A percentile compares a stretch with the other conserved stretches of the same genome.
Evolutionary conservation across 2,329 filamentous ascomycete species (phyloP).

Genomic region (Ascochyta koolunga): DNA sequence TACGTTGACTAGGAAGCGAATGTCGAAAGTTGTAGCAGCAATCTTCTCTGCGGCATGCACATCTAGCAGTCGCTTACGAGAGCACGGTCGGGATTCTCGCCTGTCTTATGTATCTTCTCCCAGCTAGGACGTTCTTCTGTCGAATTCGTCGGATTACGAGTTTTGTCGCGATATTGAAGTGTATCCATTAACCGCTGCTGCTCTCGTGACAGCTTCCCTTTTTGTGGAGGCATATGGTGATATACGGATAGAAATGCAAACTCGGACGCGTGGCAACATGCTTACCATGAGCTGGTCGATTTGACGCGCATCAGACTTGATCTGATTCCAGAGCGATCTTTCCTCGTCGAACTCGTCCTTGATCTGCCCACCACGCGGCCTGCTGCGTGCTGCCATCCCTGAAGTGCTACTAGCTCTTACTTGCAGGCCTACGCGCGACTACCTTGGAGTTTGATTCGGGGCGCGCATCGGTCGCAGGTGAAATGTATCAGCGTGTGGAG

Average conservation of each 20-base stretch:
- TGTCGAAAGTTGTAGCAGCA: background rate
- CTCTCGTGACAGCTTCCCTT: background rate
- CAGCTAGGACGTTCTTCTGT: background rate
- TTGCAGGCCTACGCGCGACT: slow-evolving; percentile 15
- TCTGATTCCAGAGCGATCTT: slow-evolving; percentile 56
- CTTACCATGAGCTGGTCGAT: slow-evolving; percentile 57
- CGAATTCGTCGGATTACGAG: background rate
- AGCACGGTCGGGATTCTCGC: background rate
- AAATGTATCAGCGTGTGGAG: background rate
- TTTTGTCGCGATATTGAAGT: background rate
- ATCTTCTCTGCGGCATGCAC: background rate
- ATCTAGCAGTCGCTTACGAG: background rate
- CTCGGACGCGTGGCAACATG: background rate
- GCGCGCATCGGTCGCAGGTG: slow-evolving; percentile 12
- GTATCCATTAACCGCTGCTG: background rate
- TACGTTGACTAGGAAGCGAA: background rate
- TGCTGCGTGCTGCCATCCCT: slow-evolving; percentile 54
- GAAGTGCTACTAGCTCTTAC: slow-evolving; percentile 5
- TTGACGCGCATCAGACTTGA: slow-evolving; percentile 53
- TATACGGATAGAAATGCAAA: slow-evolving; percentile 1
- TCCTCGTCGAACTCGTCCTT: slow-evolving; percentile 60
- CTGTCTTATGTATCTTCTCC: background rate
- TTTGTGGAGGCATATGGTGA: background rate
- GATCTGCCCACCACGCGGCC: slow-evolving; percentile 50
- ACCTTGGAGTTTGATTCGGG: slow-evolving; percentile 3